Base-by-base conservation (phyloP, 148 eudicot genomes). In the Selenicereus undatus region DNA sequence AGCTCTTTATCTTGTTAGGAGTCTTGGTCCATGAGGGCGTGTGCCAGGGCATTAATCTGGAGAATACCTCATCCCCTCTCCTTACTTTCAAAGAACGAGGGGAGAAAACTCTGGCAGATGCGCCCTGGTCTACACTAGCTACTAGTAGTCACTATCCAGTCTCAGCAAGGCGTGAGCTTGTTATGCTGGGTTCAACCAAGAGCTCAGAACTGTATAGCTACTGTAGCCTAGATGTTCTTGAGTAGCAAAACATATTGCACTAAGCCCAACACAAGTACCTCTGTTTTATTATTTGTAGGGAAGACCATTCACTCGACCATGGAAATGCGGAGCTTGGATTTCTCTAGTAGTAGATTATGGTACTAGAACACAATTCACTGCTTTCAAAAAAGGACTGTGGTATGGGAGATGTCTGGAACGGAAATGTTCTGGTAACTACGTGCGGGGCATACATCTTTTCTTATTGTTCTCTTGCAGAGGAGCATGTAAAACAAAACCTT, bases 401-500 rank as follows among this genome's bases (percentile, higher is more conserved):
- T 22, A 62, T 62, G 68, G 68, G 68, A 62, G 10, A 62, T 24
- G 64, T n/a, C 79, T 48, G 52, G 52, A 9, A 48, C 52, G 14
- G 13, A 48, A 39, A 48, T 48, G 52, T 48, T 2, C 52, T 48
- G 52, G 14, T 48, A 48, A 48, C 52, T 48, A 48, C 1, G 66
- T 58, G 43, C 5, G 43, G 43, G 43, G 80, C 77, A 29, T 71
- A 58, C 79, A 76, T 71, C 43, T 58, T 80, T 80, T 80, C 36
- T 26, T 32, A 36, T 52, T 64, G 78, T 52, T 73, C 75, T 32
- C 78, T 76, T 77, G 77, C 78, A 77, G 78, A 81, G 81, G 78
- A 74, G 79, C 86, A 84, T 84, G 86, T 65, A 81, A 62, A 80
- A 56, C 26, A n/a, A 11, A 68, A 76, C 62, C 27, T 22, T 74